phyloP scores from a whole-genome alignment of 2,329 filamentous ascomycete genomes.

The Podosphaera fusca region DNA sequence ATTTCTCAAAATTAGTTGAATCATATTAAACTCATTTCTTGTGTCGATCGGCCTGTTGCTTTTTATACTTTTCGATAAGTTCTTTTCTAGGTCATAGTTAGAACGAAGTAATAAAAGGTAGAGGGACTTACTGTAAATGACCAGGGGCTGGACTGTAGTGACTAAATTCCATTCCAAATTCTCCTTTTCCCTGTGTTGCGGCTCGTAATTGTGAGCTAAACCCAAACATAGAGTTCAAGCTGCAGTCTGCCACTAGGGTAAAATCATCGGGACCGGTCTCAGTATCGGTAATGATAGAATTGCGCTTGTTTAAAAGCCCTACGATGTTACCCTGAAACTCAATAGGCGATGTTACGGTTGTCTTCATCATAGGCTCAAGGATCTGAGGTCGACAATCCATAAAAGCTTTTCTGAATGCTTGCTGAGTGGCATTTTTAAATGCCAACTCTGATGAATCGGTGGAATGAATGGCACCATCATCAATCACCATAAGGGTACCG shows the following conservation, averaged over 20 bases:
- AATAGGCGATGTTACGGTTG: conserved; percentile 78
- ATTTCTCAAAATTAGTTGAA: conserved; percentile 2
- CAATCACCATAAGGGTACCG: conserved; percentile 73
- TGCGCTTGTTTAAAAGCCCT: conserved; percentile 87
- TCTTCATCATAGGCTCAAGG: conserved; percentile 95
- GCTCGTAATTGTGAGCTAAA: conserved; percentile 81
- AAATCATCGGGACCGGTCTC: conserved; percentile 90
- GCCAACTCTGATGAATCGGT: conserved; percentile 94
- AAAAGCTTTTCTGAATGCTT: conserved; percentile 93
- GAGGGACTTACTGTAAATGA: conserved; percentile 59
- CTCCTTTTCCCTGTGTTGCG: conserved; percentile 91
- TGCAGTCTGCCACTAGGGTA: conserved; percentile 76
- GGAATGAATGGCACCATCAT: conserved; percentile 90
- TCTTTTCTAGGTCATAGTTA: conserved; percentile 26
- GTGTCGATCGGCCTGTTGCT: conserved; percentile 34
- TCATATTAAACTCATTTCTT: conserved; percentile 12
- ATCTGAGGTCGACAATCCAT: conserved; percentile 57
- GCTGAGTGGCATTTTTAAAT: conserved; percentile 83
- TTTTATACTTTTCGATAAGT: conserved; percentile 42
- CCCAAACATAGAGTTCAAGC: conserved; percentile 91
- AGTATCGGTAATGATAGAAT: conserved; percentile 82
- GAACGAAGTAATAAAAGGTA: not conserved
- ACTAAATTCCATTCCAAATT: conserved; percentile 97
- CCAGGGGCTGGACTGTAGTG: conserved; percentile 75
- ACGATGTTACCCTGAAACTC: conserved; percentile 97